Conservation (phyloP, 371 early-diverging fungal species). For the Batkoa obscura region DNA sequence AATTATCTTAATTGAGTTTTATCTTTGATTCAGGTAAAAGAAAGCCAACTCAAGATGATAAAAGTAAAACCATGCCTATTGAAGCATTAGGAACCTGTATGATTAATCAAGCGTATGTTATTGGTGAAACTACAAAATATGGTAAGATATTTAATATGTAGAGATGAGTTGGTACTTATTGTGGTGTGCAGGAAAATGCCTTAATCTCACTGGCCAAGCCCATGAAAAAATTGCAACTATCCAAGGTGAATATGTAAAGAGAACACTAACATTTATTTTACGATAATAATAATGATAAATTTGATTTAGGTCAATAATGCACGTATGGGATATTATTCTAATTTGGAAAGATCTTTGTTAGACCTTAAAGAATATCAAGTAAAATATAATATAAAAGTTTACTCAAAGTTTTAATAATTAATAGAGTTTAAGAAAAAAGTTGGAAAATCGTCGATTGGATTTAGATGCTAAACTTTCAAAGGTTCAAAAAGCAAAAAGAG, state of each 20-base stretch:
- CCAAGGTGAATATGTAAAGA: constrained; percentile 23
- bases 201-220: constrained; percentile 35
- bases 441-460: constrained; percentile 73
- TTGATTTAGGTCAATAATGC: constrained; percentile 14
- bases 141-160: constrained; percentile 17
- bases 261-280: background rate
- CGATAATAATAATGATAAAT: constrained; percentile 5
- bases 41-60: constrained; percentile 35
- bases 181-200: constrained; percentile 18
- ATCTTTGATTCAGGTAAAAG: constrained; percentile 21
- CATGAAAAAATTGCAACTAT: constrained; percentile 34
- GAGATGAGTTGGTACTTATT: background rate
- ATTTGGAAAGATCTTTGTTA: background rate
- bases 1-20: constrained; percentile 16
- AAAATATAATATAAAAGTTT: background rate
- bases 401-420: background rate
- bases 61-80: constrained; percentile 29
- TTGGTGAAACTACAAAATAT: constrained; percentile 32
- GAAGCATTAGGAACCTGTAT: constrained; percentile 38
- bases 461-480: constrained; percentile 79
- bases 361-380: background rate
- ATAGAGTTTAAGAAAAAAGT: constrained; percentile 37
- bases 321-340: constrained; percentile 8
- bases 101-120: constrained; percentile 28
- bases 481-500: constrained; percentile 72